Evolutionary conservation across 257 asterid genomes (phyloP), one percentile per base, ranked within the genome.

Genomic region (Rhazya stricta): DNA sequence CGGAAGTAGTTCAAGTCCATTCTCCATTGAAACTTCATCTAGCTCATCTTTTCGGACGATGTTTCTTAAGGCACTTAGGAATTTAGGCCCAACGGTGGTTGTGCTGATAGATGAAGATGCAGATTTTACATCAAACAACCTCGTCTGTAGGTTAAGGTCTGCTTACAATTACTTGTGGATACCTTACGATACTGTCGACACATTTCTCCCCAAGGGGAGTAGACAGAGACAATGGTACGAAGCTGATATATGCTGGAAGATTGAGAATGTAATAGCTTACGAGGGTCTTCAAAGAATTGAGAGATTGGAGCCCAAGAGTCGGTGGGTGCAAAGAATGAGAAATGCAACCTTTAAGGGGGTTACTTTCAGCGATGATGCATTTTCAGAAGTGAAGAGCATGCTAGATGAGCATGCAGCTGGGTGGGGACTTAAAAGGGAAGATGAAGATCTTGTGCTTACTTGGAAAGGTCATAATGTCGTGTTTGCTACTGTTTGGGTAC

Each of bases 391-490:
- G 86, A 92, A 88, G 86, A 83, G 48, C 62, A 92, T 94, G 98
- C 76, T 94, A 62, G 98, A 90, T 65, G 96, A 92, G 57, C 98
- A 94, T 77, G 97, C 99, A 19, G 97, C 97, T 0, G 99, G 97
- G 0, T 94, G 99, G 99, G 99, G 99, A 36, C 69, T 92, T 19
- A 94, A 92, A 89, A 94, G 79, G 84, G 97, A 92, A 71, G 97
- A 94, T 1, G 90, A 89, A 1, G 89, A 90, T 83, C 67, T 90
- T 6, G 92, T 92, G 67, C 96, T 94, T 18, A 94, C 99, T 16
- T 94, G 99, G 99, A 94, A 94, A 84, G 99, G 99, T 0, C 97
- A 94, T 56, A 92, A 88, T 75, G 98, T 87, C 6, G 96, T 94
- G 25, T 94, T 94, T 83, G 99, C 97, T 34, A 87, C 96, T 78